Conservation (phyloP, 257 asterid genomes). For the Fraxinus pennsylvanica region DNA sequence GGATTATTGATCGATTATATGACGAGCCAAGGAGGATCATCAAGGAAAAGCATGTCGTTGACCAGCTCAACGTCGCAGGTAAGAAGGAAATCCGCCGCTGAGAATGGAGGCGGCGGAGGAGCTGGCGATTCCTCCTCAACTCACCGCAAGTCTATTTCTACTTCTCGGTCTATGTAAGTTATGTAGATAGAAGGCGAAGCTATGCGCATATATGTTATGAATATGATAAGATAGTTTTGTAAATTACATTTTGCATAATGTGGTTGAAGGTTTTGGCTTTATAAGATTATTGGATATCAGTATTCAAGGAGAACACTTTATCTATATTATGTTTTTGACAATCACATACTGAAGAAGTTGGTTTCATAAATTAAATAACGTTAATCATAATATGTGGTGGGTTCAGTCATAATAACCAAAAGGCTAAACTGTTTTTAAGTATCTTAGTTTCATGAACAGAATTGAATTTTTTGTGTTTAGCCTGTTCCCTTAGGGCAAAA, state of each 20-base stretch:
- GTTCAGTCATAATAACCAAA: neutral
- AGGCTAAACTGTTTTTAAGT: neutral
- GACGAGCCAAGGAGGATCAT: slow-evolving; percentile 70
- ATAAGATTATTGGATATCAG: neutral
- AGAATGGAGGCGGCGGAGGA: slow-evolving; percentile 33
- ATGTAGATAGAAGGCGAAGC: neutral
- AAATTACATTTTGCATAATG: neutral
- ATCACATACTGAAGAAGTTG: neutral
- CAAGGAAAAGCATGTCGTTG: slow-evolving; percentile 67
- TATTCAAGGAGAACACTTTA: neutral
- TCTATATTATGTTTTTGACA: neutral
- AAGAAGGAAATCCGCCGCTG: slow-evolving; percentile 40
- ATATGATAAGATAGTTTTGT: neutral
- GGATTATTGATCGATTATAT: slow-evolving; percentile 46
- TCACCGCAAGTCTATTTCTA: slow-evolving; percentile 55
- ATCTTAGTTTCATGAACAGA: neutral
- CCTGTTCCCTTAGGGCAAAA: neutral
- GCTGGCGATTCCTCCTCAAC: slow-evolving; percentile 33
- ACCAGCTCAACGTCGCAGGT: slow-evolving; percentile 44
- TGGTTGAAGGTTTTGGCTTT: neutral
- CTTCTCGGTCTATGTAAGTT: slow-evolving; percentile 73
- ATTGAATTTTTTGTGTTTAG: neutral
- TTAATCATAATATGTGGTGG: neutral
- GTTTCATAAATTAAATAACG: neutral
- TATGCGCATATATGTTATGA: neutral